Evolutionary conservation across 352 stramenopile genomes (phyloP).

Genomic region (Phytophthora boehmeriae): DNA sequence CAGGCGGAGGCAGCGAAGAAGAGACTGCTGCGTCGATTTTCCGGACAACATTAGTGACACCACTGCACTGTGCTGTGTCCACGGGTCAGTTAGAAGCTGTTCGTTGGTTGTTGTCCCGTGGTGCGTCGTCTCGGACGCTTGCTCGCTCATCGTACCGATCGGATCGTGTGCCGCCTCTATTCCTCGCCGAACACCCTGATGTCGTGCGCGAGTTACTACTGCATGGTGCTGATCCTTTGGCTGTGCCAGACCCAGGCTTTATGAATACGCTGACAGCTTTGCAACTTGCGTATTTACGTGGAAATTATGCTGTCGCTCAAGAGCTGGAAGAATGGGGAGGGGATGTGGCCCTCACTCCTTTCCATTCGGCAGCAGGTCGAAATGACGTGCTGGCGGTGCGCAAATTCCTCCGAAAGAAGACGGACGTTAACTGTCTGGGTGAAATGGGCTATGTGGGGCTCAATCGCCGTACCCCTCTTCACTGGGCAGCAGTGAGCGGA

Average conservation of each 20-base stretch:
- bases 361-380: conserved; percentile 64
- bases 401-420: conserved; percentile 67
- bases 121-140: conserved; percentile 52
- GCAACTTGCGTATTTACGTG: conserved; percentile 77
- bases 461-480: conserved; percentile 77
- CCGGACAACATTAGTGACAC: conserved; percentile 83
- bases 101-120: conserved; percentile 69
- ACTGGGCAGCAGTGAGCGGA: conserved; percentile 81
- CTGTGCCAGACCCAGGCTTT: conserved; percentile 73
- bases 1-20: conserved; percentile 44
- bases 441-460: conserved; percentile 84
- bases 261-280: conserved; percentile 85
- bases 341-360: conserved; percentile 80
- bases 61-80: conserved; percentile 78
- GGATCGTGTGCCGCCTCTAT: conserved; percentile 78
- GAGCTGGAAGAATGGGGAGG: conserved; percentile 82
- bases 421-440: conserved; percentile 69
- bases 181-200: conserved; percentile 70
- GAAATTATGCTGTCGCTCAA: conserved; percentile 77
- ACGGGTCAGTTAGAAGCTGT: conserved; percentile 74
- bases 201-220: conserved; percentile 71
- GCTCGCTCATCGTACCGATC: conserved; percentile 70
- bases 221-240: conserved; percentile 65
- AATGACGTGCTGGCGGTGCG: conserved; percentile 65
- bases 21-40: conserved; percentile 80